Conservation (phyloP, 495 filamentous ascomycete species). For the Parmelia sp. region DNA sequence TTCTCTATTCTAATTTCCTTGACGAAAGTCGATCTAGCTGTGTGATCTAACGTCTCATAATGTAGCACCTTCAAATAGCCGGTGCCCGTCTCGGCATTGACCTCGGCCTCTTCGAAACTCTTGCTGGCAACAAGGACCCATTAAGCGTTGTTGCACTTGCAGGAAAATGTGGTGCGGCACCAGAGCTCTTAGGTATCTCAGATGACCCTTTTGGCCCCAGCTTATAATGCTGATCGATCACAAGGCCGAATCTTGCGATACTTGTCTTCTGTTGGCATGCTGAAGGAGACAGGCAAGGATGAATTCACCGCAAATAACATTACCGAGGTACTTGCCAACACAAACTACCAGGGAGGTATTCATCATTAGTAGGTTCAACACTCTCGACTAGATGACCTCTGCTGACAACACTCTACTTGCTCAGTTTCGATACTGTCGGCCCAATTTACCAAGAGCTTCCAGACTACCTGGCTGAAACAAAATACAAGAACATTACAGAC, state of each 20-base stretch:
- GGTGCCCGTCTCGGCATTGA: constrained; percentile 33
- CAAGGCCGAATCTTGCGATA: constrained; percentile 44
- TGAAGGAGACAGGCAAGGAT: constrained; percentile 35
- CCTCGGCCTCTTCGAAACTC: constrained; percentile 32
- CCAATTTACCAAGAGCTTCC: not conserved
- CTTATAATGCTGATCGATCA: not conserved
- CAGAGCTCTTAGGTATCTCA: no score
- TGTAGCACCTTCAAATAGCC: not conserved
- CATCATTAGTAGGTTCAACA: constrained; percentile 28
- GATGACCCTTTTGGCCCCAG: not conserved
- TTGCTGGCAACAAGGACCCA: constrained; percentile 29
- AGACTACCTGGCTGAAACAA: not conserved
- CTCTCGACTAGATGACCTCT: not conserved
- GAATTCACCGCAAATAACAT: constrained; percentile 32
- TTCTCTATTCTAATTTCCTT: no score
- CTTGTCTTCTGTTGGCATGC: constrained; percentile 34
- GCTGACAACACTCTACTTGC: no score
- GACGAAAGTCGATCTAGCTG: no score
- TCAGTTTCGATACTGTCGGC: not conserved
- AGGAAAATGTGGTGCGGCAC: constrained; percentile 29
- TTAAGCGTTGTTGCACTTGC: no score
- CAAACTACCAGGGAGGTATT: constrained; percentile 30
- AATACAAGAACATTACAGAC: not conserved
- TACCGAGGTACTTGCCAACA: constrained; percentile 32
- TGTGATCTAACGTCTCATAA: no score